Evolutionary conservation across 208 protist genomes (phyloP).

Genomic region (Acanthamoeba lenticulata): DNA sequence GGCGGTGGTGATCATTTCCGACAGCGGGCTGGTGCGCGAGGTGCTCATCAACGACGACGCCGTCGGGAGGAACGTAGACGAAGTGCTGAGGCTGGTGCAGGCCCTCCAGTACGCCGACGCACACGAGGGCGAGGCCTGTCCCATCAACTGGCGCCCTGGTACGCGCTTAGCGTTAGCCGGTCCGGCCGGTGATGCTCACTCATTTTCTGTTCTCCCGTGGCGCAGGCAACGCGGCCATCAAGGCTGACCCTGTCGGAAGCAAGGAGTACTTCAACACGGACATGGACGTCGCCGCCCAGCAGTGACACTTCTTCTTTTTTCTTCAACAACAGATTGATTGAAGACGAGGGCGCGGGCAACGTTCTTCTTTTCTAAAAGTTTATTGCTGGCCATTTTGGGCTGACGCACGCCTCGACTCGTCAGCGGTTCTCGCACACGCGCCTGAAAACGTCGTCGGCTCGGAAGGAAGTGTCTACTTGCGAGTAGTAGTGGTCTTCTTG

Average conservation of each 20-base stretch:
- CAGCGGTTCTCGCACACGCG: too few species aligned
- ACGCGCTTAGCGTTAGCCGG: background rate
- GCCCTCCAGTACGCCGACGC: conserved; percentile 96
- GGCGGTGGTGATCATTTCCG: conserved; percentile 94
- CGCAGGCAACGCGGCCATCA: conserved; percentile 89
- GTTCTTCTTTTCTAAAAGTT: too few species aligned
- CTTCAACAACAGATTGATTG: too few species aligned
- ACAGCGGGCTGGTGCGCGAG: conserved; percentile 90
- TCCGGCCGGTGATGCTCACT: background rate
- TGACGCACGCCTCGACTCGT: too few species aligned
- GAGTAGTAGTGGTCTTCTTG: background rate
- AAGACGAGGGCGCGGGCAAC: too few species aligned
- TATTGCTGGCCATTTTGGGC: too few species aligned
- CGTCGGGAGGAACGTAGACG: conserved; percentile 52
- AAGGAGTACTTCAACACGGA: conserved; percentile 58
- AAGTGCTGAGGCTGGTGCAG: conserved; percentile 92
- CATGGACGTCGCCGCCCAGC: background rate
- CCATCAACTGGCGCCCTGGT: conserved; percentile 93
- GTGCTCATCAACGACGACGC: conserved; percentile 85
- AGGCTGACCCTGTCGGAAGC: conserved; percentile 90
- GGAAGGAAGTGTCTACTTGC: background rate
- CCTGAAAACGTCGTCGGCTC: background rate
- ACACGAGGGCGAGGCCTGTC: conserved; percentile 93
- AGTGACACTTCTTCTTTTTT: background rate
- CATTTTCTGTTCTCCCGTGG: too few species aligned